A percentile compares a stretch with the other conserved stretches of the same genome.
Evolutionary conservation across 2,329 filamentous ascomycete genomes (phyloP).

Genomic region (Botrytis galanthina): DNA sequence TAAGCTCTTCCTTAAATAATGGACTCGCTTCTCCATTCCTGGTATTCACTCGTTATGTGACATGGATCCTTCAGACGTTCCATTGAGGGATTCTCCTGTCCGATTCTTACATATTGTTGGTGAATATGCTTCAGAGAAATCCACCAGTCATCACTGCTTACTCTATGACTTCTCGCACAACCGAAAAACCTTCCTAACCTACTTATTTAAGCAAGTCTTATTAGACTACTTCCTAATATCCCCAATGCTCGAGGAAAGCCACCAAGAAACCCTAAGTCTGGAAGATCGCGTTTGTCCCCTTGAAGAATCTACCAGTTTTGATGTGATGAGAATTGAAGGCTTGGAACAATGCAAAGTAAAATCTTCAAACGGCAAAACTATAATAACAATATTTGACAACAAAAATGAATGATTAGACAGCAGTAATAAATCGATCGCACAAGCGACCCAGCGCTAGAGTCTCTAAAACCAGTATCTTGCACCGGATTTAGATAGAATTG

Average conservation of each 20-base stretch:
- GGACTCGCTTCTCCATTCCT: neutral
- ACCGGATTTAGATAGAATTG: no score
- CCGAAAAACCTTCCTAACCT: neutral
- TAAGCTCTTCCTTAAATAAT: neutral
- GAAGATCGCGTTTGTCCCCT: neutral
- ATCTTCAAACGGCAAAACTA: rapidly evolving
- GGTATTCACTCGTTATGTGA: neutral
- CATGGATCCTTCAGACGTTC: rapidly evolving
- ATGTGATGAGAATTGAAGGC: no score
- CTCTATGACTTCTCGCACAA: rapidly evolving
- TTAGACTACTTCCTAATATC: neutral
- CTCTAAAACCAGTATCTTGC: no score
- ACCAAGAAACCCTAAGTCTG: no score
- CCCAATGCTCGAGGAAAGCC: rapidly evolving
- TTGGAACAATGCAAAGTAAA: rapidly evolving
- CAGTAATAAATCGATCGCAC: no score
- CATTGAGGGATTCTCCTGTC: no score
- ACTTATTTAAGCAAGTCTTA: neutral
- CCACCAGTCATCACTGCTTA: neutral
- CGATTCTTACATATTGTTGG: no score
- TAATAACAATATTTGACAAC: no score
- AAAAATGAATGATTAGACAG: no score
- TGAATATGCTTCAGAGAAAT: no score
- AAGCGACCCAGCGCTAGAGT: no score
- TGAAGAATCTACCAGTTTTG: neutral